Evolutionary conservation across 352 stramenopile genomes (phyloP).

Genomic region (Globisporangium camurandrum): DNA sequence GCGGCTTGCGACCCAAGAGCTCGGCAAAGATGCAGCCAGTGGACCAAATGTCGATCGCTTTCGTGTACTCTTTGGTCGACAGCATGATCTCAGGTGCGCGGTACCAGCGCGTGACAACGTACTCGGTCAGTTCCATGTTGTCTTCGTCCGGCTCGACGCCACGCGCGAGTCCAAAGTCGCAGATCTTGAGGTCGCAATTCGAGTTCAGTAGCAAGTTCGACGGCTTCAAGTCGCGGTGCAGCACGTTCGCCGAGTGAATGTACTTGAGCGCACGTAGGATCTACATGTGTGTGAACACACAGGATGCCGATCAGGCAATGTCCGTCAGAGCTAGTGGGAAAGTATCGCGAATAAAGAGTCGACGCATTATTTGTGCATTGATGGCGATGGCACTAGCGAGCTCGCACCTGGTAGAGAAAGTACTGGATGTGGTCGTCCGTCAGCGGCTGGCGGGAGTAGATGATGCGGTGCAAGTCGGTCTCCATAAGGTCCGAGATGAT

Average conservation of each 20-base stretch:
- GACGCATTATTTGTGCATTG: neutral
- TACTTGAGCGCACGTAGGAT: conserved; percentile 94
- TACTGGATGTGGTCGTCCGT: conserved; percentile 92
- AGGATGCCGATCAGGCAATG: neutral
- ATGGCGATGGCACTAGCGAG: neutral
- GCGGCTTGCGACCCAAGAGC: conserved; percentile 80
- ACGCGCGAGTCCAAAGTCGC: conserved; percentile 87
- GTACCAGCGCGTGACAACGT: conserved; percentile 94
- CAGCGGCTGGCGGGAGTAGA: conserved; percentile 92
- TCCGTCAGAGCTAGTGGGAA: too few species aligned
- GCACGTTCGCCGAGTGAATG: conserved; percentile 91
- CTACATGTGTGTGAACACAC: conserved; percentile 22
- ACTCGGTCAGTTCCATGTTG: conserved; percentile 84
- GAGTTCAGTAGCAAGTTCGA: conserved; percentile 96
- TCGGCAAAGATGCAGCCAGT: conserved; percentile 94
- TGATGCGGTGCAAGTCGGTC: conserved; percentile 97
- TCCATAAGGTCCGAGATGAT: conserved; percentile 98
- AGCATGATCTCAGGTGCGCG: conserved; percentile 93
- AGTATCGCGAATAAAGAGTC: too few species aligned
- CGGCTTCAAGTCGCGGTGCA: conserved; percentile 96
- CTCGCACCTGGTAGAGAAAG: conserved; percentile 85
- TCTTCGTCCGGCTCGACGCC: conserved; percentile 23
- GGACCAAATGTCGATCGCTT: conserved; percentile 95
- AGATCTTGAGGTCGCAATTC: conserved; percentile 91
- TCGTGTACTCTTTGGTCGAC: conserved; percentile 93